Conservation (phyloP, 140 eudicot genomes). For the Ambrosia hybrid region DNA sequence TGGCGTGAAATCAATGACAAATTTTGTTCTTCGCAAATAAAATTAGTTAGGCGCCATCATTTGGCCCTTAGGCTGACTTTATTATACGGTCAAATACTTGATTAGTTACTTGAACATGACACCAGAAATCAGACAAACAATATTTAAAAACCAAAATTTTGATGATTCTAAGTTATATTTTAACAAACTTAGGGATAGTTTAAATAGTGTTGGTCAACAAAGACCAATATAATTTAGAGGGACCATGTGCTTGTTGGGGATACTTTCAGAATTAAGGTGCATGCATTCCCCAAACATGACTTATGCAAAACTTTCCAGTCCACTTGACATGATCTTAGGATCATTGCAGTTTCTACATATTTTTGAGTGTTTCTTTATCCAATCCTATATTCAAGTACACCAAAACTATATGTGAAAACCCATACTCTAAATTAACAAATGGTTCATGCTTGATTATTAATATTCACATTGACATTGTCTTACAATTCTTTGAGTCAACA, state of each 20-base stretch:
- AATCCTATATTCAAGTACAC: conserved; percentile 6
- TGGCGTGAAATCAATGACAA: too few species aligned
- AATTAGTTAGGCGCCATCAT: neutral
- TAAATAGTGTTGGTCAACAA: conserved; percentile 29
- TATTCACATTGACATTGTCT: neutral
- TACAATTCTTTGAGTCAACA: neutral
- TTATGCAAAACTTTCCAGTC: conserved; percentile 33
- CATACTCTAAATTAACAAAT: neutral
- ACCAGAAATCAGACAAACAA: conserved; percentile 26
- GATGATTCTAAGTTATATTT: conserved; percentile 23
- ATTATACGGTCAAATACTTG: conserved; percentile 20
- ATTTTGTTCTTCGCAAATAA: too few species aligned
- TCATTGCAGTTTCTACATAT: conserved; percentile 27
- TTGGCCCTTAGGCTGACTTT: neutral
- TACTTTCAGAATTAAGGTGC: conserved; percentile 40
- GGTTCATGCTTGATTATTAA: conserved; percentile 5
- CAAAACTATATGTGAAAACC: neutral
- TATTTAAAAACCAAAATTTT: conserved; percentile 18
- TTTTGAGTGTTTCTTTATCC: conserved; percentile 20
- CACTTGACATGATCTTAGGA: conserved; percentile 46
- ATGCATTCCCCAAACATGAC: conserved; percentile 41
- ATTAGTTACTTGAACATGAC: conserved; percentile 29
- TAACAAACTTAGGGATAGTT: conserved; percentile 14
- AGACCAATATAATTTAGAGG: conserved; percentile 32
- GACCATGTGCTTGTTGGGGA: conserved; percentile 35